Evolutionary conservation across 2,329 filamentous ascomycete genomes (phyloP), one percentile per base, ranked within the genome.

Genomic region (Ceratocystis papillata): DNA sequence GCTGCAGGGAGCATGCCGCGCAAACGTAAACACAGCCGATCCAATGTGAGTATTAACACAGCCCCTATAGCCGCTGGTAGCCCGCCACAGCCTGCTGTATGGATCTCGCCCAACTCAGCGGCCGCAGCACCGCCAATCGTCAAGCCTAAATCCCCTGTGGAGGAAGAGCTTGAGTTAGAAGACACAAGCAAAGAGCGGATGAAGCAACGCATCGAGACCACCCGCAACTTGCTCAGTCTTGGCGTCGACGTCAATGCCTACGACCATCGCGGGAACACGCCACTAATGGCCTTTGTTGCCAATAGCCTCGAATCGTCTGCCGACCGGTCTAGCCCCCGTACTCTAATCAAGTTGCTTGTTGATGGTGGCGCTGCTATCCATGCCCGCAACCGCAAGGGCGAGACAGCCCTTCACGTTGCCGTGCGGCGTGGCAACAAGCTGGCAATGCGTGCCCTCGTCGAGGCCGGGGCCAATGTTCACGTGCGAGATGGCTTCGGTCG

Each of bases 361-460:
- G 67, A 72, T 0, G 71, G 71, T 0, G 79, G 79, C 0, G 80
- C 80, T 0, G 71, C 76, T 1, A 69, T 83, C 3, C 75, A 83
- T 65, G 78, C 77, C 4, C 79, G 81, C 33, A 84, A 84, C 70
- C 74, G 80, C 2, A 73, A 75, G 0, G 81, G 81, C 50, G 82
- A 84, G 72, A 84, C 82, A 0, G 77, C 81, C 0, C 74, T 84
- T 33, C 79, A 83, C 48, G 71, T 84, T 7, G 81, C 82, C 0
- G 80, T 81, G 1, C 76, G 80, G 2, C 75, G 78, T 22, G 81
- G 82, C 0, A 77, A 79, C 64, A 83, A 83, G 72, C 75, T 81
- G 1, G 81, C 81, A 0, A 72, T 80, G 33, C 76, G 76, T 12
- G 76, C 77, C 6, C 74, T 83, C 10, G 73, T 79, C 12, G 74